Percentiles rank a stretch among this genome's conserved stretches.
phyloP scores from a whole-genome alignment of 768 basidiomycete species.

The Tulasnella sp. region DNA sequence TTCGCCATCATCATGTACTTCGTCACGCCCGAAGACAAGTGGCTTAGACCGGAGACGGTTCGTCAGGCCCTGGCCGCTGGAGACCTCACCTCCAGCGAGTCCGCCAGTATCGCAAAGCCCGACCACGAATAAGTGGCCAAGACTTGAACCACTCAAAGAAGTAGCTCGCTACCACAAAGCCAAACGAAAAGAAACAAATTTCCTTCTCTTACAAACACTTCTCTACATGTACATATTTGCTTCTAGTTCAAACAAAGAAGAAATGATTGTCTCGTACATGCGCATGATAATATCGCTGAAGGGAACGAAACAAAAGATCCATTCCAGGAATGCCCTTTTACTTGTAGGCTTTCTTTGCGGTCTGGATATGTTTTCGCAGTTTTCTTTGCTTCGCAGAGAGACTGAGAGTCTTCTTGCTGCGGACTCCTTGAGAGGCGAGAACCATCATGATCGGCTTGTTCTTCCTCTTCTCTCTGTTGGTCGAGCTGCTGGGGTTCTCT shows the following conservation, averaged over 20 bases:
- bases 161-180: background rate
- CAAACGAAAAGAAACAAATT: background rate
- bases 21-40: conserved; percentile 71
- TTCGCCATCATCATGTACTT: conserved; percentile 76
- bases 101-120: background rate
- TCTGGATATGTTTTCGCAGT: conserved; percentile 70
- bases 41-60: conserved; percentile 59
- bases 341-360: conserved; percentile 52
- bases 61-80: conserved; percentile 7
- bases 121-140: background rate
- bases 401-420: conserved; percentile 77
- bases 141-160: background rate
- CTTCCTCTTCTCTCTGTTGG: conserved; percentile 86
- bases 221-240: conserved; percentile 5
- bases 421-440: conserved; percentile 68
- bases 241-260: conserved; percentile 5
- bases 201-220: conserved; percentile 1
- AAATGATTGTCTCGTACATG: background rate
- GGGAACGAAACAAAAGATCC: too few relatives aligned
- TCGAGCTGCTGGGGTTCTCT: conserved; percentile 74
- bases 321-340: background rate
- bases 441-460: conserved; percentile 98
- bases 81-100: background rate
- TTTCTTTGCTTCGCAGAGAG: conserved; percentile 77
- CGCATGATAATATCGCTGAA: background rate